Evolutionary conservation across 768 basidiomycete genomes (phyloP), one percentile per base, ranked within the genome.

Genomic region (Dacryopinax primogenitus): DNA sequence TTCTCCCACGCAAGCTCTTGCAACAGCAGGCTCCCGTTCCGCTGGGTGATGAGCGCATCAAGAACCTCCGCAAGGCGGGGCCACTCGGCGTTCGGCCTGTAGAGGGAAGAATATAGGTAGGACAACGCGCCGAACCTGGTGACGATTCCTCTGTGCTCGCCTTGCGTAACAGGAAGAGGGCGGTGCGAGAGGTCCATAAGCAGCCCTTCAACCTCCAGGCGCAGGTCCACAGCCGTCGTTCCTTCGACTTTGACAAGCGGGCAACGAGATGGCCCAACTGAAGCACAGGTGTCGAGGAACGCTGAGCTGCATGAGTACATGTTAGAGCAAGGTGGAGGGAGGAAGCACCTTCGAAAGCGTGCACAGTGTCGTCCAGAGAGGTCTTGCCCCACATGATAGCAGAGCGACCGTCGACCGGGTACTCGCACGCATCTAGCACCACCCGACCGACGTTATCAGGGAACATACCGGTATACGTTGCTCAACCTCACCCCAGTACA

Each of bases 381-480:
- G 65, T 68, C 30, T 63, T 26, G 4, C 67, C 65, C 65, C 62
- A 18, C 45, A 39, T 47, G 39, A 63, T n/a, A 37, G 62, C 21
- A 9, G 32, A 36, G 51, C 67, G 61, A 2, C 65, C 67, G 41
- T 68, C 65, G 37, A 39, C 32, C 1, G 63, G 61, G 35, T 41
- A 66, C 26, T 66, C 67, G 61, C 65, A 28, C 28, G 61, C 65
- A 34, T 68, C 67, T 3, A 68, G 36, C 21, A 63, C 67, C 33
- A 68, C 61, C 4, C 62, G 28, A 2, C 67, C 67, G 39, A 68
- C 67, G 18, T 62, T 58, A 30, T 66, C 62, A 33, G 67, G 67
- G 62, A 68, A 68, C 62, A 68, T 66, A 15, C 66, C 65, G 1
- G 67, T 64, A 45, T 68, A 68, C 9, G 67, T 65, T 35, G 39